These are phyloP conservation scores for Aurinia saxatilis DNA, from an alignment of 345 rosid species.

Conservation along the genomic window DNA sequence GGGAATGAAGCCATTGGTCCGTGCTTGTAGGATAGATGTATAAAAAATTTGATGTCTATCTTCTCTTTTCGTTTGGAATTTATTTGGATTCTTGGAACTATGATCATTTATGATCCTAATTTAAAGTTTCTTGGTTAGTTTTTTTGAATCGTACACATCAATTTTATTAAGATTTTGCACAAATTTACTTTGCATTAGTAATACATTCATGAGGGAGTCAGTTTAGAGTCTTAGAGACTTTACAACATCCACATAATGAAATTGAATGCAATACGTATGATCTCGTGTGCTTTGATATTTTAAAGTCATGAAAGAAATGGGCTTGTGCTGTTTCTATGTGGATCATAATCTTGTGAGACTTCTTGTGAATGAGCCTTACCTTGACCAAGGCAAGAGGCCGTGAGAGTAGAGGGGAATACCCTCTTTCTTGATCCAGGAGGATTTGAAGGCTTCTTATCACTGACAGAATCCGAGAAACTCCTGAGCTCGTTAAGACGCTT, in stretches of 20 bases:
- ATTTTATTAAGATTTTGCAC: slow-evolving; percentile 3
- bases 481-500: slow-evolving; percentile 26
- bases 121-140: background rate
- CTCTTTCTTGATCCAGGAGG: slow-evolving; percentile 12
- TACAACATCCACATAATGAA: background rate
- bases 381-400: slow-evolving; percentile 11
- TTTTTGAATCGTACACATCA: slow-evolving; percentile 3
- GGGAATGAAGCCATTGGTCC: slow-evolving; percentile 37
- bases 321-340: slow-evolving; percentile 25
- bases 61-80: slow-evolving; percentile 1
- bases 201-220: background rate
- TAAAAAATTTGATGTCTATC: slow-evolving; percentile 18
- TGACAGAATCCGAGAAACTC: slow-evolving; percentile 20
- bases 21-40: slow-evolving; percentile 31
- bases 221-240: slow-evolving; percentile 7
- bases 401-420: slow-evolving; percentile 10
- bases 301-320: slow-evolving; percentile 16
- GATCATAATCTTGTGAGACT: slow-evolving; percentile 18
- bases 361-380: slow-evolving; percentile 17
- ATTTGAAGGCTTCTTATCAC: background rate
- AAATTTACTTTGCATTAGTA: background rate
- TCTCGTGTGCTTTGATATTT: background rate
- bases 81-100: slow-evolving; percentile 3
- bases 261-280: slow-evolving; percentile 1
- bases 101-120: background rate